Evolutionary conservation across 768 basidiomycete genomes (phyloP), one percentile per base, ranked within the genome.

Genomic region (Mycena capillaripes): DNA sequence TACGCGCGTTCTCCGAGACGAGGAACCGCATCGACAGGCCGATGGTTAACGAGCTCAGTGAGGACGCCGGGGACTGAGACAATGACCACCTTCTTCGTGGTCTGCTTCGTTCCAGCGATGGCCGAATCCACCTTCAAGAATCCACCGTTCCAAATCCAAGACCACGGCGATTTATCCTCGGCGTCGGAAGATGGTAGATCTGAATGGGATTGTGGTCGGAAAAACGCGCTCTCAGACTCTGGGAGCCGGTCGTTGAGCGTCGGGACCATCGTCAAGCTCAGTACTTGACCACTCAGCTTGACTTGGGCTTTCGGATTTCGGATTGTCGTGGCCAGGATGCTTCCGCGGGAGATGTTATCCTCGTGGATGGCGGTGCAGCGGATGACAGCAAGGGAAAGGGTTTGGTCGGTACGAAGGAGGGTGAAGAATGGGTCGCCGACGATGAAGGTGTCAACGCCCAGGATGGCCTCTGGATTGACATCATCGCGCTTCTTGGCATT

Each of bases 341-440:
- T 61, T 3, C 38, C 23, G 19, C 44, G 59, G n/a, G 50, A 56
- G n/a, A 48, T 38, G 0, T 44, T 36, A 52, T 65, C 71, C n/a
- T 62, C 50, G 42, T 66, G 65, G 38, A 72, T 72, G 23, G 48
- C 66, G 1, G 71, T 72, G 29, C 55, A 61, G 30, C 65, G 59
- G 25, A 72, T 17, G 27, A 67, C n/a, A 11, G 71, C 71, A 0
- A 72, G 58, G 4, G 59, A 72, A 5, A 72, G 21, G 3, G 34
- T 56, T 9, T 46, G 14, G 46, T 59, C 56, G 23, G 48, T 55
- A 27, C 56, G 62, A 9, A 71, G 56, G 23, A 71, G 36, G 14
- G 70, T 48, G 36, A 66, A 23, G n/a, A 71, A 59, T n/a, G 52
- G 58, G 52, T 70, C 69, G 17, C 71, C 71, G 29, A 56, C 57